Evolutionary conservation across 768 basidiomycete species (phyloP), one percentile per base, ranked within the genome.

Genomic region (Suillus clintonianus): DNA sequence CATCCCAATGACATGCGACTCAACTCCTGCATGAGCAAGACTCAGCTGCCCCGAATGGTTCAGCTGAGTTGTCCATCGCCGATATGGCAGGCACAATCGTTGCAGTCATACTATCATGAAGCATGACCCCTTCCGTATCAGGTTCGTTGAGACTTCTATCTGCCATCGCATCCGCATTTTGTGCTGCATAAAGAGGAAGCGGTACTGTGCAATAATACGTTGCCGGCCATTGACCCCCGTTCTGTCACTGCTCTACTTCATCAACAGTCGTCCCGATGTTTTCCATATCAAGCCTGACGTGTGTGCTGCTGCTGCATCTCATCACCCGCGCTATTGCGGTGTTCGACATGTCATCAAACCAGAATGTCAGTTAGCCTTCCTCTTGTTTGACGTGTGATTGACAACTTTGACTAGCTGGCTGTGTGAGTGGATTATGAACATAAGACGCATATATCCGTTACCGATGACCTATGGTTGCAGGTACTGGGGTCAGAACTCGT

Each of bases 401-500:
- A 11, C 30, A 30, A n/a, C 30, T 39, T 47, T 41, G 9, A 61
- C 22, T 60, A 73, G 72, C 36, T 73, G 62, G 73, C 68, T 42
- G 72, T 73, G 72, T 73, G 67, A 22, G 69, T 47, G 5, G 48
- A 36, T n/a, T 24, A 17, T 4, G 19, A 42, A 19, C 30, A 34
- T 43, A 6, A 14, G 11, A 43, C 14, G 8, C 11, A 41, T 27
- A 13, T 57, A 11, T 57, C 37, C 17, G 17, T 54, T 61, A 37
- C 45, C 47, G n/a, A 54, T 60, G 34, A 63, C 51, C 47, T 22
- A 32, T 45, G 41, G 24, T 37, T 27, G 24, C 61, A 76, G 74
- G 61, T 77, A 78, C 53, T 77, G 78, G 76, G 76, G 78, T 13
- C 79, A 78, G 67, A 77, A 78, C 39, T 79, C 77, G 9, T 76